Evolutionary conservation across 148 eudicot genomes (phyloP).

Genomic region (Simmondsia chinensis): DNA sequence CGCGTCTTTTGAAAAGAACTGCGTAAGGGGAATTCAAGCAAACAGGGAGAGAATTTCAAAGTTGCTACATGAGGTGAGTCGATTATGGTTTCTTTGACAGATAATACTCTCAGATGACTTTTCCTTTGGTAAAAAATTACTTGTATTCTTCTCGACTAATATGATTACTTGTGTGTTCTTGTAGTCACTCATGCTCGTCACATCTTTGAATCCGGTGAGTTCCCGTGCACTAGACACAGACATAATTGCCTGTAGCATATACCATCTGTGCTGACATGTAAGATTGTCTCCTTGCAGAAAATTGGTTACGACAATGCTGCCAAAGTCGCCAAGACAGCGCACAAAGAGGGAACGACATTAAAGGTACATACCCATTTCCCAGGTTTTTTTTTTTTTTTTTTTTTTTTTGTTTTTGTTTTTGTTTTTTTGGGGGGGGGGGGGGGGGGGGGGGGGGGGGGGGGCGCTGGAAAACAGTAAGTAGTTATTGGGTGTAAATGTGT

Average conservation of each 20-base stretch:
- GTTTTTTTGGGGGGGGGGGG: too few relatives aligned
- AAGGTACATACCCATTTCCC: slow-evolving; percentile 36
- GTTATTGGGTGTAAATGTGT: too few relatives aligned
- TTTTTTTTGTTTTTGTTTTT: background rate
- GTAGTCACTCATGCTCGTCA: slow-evolving; percentile 98
- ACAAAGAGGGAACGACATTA: slow-evolving; percentile 82
- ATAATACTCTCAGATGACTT: background rate
- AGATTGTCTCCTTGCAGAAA: slow-evolving; percentile 38
- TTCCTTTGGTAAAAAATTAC: slow-evolving; percentile 5
- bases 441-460: too few relatives aligned
- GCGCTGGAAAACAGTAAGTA: too few relatives aligned
- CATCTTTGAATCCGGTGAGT: slow-evolving; percentile 94
- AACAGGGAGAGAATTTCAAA: slow-evolving; percentile 78
- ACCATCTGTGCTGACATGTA: slow-evolving; percentile 3
- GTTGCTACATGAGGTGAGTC: slow-evolving; percentile 70
- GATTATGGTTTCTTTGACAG: background rate
- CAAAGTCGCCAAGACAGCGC: slow-evolving; percentile 90
- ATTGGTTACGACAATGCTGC: slow-evolving; percentile 99
- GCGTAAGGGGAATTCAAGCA: slow-evolving; percentile 92
- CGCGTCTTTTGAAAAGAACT: slow-evolving; percentile 92
- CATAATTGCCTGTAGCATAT: background rate
- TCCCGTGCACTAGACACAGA: background rate
- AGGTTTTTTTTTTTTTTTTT: background rate
- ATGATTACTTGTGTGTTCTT: slow-evolving; percentile 6
- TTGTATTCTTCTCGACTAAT: slow-evolving; percentile 5